Evolutionary conservation across 768 basidiomycete species (phyloP), one percentile per base, ranked within the genome.

Genomic region (Tubosaeta sp.): DNA sequence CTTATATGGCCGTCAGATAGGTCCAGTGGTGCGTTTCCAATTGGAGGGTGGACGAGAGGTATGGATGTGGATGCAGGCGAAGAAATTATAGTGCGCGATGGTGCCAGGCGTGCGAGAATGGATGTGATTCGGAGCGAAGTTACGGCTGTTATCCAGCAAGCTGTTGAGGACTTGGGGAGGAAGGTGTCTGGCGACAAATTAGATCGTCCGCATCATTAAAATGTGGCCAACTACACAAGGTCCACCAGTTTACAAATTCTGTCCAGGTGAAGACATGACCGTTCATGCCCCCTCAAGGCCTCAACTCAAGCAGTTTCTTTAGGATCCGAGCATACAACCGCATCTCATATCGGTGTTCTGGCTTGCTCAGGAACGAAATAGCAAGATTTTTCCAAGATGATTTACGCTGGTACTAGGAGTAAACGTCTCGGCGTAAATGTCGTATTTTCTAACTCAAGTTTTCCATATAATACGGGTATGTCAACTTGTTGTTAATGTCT

Each of bases 91-190:
- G 27, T 44, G 2, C n/a, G 14, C 32, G 57, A 61, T 42, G 25
- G 32, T 21, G 39, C 21, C 6, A 48, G 32, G 31, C 44, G 51
- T 21, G 54, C 66, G 16, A 69, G 72, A 53, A 69, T 75, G 32
- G 59, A 68, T 12, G 51, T 56, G 34, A 63, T 81, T 44, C 71
- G 86, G 52, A 78, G 78, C 46, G 71, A 76, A 52, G 71, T 88
- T 22, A 83, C 82, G 3, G 71, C 73, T 14, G 58, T 78, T 22
- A 57, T 87, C 13, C 83, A 83, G 46, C 64, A 61, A 42, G 72
- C 72, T 27, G 82, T 84, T 9, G 75, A 83, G 63, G 66, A 69
- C 11, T 64, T 84, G 14, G 83, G 83, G 19, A 72, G 76, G 54
- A 71, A 68, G 11, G 70, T 81, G 18, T 79, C 75, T 31, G 78